These are phyloP conservation scores for Halenospora varia DNA, from an alignment of 495 filamentous ascomycete species.

Conservation along the genomic window DNA sequence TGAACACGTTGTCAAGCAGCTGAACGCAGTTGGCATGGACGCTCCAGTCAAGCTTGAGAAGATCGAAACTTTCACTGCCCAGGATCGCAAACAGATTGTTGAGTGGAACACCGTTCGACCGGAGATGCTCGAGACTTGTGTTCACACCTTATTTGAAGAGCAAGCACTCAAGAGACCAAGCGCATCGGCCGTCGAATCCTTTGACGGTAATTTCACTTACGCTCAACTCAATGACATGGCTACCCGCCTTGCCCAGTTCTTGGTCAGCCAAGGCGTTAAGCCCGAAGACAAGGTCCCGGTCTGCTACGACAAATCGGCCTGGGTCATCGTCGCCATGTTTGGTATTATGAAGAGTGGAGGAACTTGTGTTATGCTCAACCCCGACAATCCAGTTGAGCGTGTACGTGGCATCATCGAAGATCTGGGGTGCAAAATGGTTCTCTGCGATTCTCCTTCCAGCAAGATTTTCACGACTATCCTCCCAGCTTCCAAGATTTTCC, in stretches of 20 bases:
- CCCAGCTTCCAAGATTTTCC: neutral
- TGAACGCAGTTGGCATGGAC: neutral
- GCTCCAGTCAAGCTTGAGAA: neutral
- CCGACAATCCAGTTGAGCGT: neutral
- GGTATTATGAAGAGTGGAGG: conserved; percentile 40
- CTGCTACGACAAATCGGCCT: conserved; percentile 42
- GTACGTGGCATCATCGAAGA: neutral
- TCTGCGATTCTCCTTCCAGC: neutral
- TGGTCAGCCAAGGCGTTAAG: neutral
- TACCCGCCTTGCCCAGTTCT: neutral
- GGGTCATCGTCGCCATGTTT: conserved; percentile 41
- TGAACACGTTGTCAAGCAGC: conserved; percentile 11
- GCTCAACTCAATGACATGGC: neutral
- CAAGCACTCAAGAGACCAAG: conserved; percentile 25
- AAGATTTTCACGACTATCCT: neutral
- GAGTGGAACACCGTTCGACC: conserved; percentile 26
- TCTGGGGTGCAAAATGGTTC: neutral
- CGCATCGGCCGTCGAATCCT: conserved; percentile 14
- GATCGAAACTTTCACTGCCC: neutral
- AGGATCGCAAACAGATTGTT: neutral
- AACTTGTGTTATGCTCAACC: neutral
- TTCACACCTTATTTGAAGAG: conserved; percentile 46
- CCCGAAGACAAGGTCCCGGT: conserved; percentile 32
- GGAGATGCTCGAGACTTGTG: conserved; percentile 27
- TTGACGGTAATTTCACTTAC: conserved; percentile 35